Conservation (phyloP, 1,284 basidiomycete genomes). For the Lignosus rhinocerotis region DNA sequence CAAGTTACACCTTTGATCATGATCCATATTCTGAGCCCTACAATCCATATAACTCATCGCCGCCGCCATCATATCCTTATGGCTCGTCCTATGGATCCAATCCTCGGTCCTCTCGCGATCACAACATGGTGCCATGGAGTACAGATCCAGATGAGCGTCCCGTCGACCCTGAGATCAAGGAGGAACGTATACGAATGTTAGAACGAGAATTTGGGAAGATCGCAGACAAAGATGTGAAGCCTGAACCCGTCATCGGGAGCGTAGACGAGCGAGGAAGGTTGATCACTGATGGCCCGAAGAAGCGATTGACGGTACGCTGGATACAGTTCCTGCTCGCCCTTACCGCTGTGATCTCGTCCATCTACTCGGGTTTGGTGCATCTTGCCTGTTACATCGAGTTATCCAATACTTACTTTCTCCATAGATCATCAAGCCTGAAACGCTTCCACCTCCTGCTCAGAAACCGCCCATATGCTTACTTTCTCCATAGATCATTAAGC, state of each 20-base stretch:
- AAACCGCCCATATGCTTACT: slow-evolving; percentile 43
- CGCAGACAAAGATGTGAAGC: slow-evolving; percentile 38
- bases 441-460: slow-evolving; percentile 55
- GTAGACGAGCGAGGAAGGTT: slow-evolving; percentile 56
- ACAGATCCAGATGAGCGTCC: slow-evolving; percentile 27
- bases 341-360: slow-evolving; percentile 51
- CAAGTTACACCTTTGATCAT: slow-evolving; percentile 26
- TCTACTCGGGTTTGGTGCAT: slow-evolving; percentile 66
- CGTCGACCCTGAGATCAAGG: slow-evolving; percentile 53
- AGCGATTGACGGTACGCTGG: slow-evolving; percentile 50
- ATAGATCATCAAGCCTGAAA: slow-evolving; percentile 57
- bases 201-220: slow-evolving; percentile 55
- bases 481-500: slow-evolving; percentile 53
- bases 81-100: slow-evolving; percentile 19
- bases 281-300: slow-evolving; percentile 62
- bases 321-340: slow-evolving; percentile 52
- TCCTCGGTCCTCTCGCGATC: slow-evolving; percentile 29
- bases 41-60: slow-evolving; percentile 26
- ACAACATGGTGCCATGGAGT: slow-evolving; percentile 28
- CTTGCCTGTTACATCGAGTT: neutral
- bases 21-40: slow-evolving; percentile 33
- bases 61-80: slow-evolving; percentile 31
- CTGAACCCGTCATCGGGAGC: slow-evolving; percentile 52
- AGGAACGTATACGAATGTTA: slow-evolving; percentile 69
- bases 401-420: neutral